Base-by-base conservation (phyloP, 768 basidiomycete genomes). In the Calocera viscosa region DNA sequence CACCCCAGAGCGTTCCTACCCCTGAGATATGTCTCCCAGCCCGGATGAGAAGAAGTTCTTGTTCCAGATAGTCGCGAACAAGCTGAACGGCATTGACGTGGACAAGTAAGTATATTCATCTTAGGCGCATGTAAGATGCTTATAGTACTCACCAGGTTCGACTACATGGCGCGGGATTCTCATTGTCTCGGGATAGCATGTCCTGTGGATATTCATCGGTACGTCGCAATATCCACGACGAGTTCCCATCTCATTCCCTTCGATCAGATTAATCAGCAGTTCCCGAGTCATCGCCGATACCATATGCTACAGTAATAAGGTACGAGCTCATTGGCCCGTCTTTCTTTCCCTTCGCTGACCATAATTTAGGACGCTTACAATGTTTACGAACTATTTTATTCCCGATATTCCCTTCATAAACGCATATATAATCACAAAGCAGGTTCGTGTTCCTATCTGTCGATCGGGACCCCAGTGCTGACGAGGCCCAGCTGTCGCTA, bases 61-160 rank as follows among this genome's bases (percentile, higher is more conserved):
- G 1, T 93, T 92, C 71, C 88, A 92, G 65, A 91, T 93, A 64
- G 88, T 93, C 1, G 86, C 90, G 0, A 93, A 93, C 76, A 82
- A 82, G 73, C 78, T 84, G 7, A 92, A 91, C 68, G 91, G 91
- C 0, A 78, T 93, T 2, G 91, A 93, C 71, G 90, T 93, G 2
- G 90, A 93, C 80, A 91, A 91, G 89, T 89, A 67, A 68, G 79
- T 72, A 2, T 28, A 11, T 33, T 26, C 19, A 32, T 12, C n/a
- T 33, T 33, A 17, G 19, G 19, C 17, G 2, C 32, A 32, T 16
- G 10, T 34, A 67, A 26, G 16, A 64, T 47, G 30, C 28, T 68
- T 16, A 28, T 67, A 19, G 30, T 17, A 30, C 14, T 16, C n/a
- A 8, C 39, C 53, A 91, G 90, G 70, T 88, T 90, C 65, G 91